Conservation (phyloP, 495 filamentous ascomycete species). For the Aspergillus saccharolyticus region DNA sequence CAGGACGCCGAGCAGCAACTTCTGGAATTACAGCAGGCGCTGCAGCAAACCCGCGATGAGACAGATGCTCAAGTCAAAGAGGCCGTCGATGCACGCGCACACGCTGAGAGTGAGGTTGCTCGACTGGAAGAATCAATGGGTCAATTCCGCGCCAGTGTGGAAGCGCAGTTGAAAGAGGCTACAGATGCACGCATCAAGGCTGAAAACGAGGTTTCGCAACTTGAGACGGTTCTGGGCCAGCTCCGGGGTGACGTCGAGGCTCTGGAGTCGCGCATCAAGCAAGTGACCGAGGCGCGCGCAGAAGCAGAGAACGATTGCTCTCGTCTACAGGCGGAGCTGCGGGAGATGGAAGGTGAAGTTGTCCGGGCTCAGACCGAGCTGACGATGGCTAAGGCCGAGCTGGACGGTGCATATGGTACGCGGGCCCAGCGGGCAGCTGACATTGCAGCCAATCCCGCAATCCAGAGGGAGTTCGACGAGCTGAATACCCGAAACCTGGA, state of each 20-base stretch:
- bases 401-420: conserved; percentile 87
- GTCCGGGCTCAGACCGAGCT: conserved; percentile 85
- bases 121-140: conserved; percentile 19
- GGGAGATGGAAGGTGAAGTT: conserved; percentile 72
- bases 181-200: conserved; percentile 11
- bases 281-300: conserved; percentile 25
- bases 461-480: conserved; percentile 60
- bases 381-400: conserved; percentile 86
- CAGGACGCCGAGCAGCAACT: conserved; percentile 30
- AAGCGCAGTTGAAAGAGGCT: conserved; percentile 23
- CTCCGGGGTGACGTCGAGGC: conserved; percentile 22
- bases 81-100: conserved; percentile 15
- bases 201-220: conserved; percentile 15
- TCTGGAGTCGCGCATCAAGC: conserved; percentile 23
- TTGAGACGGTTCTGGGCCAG: conserved; percentile 20
- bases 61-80: conserved; percentile 31
- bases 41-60: conserved; percentile 35
- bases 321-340: conserved; percentile 60
- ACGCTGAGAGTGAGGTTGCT: conserved; percentile 15
- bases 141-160: conserved; percentile 7
- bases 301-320: conserved; percentile 42
- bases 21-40: conserved; percentile 32
- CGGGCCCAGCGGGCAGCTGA: conserved; percentile 73
- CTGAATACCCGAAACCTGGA: conserved; percentile 57
- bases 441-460: conserved; percentile 59